Conservation (phyloP, 192 early-diverging fungal species). For the Coemansia sp. region DNA sequence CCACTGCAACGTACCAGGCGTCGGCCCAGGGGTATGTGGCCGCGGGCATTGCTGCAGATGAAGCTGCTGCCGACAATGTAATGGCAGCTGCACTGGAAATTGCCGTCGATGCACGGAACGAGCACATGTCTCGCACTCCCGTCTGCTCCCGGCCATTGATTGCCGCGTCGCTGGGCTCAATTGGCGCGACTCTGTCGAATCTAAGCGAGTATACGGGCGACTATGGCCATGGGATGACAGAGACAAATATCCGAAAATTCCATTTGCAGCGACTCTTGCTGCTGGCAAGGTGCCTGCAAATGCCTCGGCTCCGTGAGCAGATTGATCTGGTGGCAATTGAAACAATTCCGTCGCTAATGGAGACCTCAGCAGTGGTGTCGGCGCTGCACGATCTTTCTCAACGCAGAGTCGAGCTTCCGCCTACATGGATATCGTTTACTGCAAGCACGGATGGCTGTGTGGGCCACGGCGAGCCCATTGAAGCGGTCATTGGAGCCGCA, state of each 20-base stretch:
- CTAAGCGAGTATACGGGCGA: constrained; percentile 66
- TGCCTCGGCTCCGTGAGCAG: constrained; percentile 10
- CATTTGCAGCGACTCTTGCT: constrained; percentile 51
- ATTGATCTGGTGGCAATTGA: constrained; percentile 66
- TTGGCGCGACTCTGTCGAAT: constrained; percentile 61
- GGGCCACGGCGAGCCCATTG: constrained; percentile 53
- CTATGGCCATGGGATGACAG: constrained; percentile 46
- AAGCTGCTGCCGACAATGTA: constrained; percentile 17
- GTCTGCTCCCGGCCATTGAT: constrained; percentile 25
- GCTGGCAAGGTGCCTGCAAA: constrained; percentile 17
- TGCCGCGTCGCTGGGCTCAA: constrained; percentile 61
- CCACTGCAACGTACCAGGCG: constrained; percentile 58
- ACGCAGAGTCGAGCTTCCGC: constrained; percentile 25
- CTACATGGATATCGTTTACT: constrained; percentile 61
- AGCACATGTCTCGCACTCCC: constrained; percentile 17
- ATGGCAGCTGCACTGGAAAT: constrained; percentile 45
- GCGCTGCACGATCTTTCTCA: constrained; percentile 35
- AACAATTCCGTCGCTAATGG: constrained; percentile 60
- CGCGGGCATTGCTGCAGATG: constrained; percentile 29
- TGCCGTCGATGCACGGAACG: constrained; percentile 50
- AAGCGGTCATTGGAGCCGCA: too few relatives aligned
- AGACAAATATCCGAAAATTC: constrained; percentile 51
- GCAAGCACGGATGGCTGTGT: constrained; percentile 30
- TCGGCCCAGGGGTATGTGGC: constrained; percentile 40
- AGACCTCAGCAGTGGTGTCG: constrained; percentile 52